phyloP scores from a whole-genome alignment of 768 basidiomycete species.

The Suillus subluteus region DNA sequence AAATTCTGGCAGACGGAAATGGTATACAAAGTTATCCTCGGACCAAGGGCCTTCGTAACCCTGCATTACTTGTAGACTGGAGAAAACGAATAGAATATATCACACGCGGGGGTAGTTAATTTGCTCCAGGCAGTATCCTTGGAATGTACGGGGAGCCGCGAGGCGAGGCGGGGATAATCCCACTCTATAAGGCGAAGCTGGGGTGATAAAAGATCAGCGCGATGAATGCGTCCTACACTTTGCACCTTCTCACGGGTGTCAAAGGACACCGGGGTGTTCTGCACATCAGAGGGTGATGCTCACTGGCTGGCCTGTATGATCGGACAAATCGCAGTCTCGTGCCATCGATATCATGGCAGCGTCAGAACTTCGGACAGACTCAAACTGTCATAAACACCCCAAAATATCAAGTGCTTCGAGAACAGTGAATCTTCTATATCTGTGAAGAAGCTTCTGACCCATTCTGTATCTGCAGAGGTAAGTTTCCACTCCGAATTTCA shows the following conservation, averaged over 20 bases:
- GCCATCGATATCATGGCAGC: background rate
- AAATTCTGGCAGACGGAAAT: background rate
- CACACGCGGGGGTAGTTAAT: background rate
- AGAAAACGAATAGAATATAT: background rate
- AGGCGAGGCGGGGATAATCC: background rate
- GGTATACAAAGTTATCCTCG: background rate
- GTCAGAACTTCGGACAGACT: background rate
- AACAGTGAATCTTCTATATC: background rate
- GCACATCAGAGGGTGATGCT: background rate
- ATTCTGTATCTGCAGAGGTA: background rate
- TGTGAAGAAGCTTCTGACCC: conserved; percentile 4
- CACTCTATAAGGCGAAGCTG: background rate
- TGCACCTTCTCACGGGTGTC: conserved; percentile 2
- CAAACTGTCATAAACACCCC: conserved; percentile 3
- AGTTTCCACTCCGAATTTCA: background rate
- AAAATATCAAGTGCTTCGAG: conserved; percentile 9
- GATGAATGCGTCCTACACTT: background rate
- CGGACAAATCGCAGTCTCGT: conserved; percentile 3
- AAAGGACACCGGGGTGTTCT: background rate
- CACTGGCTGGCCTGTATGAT: background rate
- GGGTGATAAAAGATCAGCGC: conserved; percentile 6
- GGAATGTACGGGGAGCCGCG: background rate
- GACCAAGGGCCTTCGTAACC: background rate
- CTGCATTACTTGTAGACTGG: background rate
- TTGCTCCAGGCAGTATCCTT: background rate